These are phyloP conservation scores for Physaria fendleri DNA, from an alignment of 345 rosid species.

Conservation along the genomic window DNA sequence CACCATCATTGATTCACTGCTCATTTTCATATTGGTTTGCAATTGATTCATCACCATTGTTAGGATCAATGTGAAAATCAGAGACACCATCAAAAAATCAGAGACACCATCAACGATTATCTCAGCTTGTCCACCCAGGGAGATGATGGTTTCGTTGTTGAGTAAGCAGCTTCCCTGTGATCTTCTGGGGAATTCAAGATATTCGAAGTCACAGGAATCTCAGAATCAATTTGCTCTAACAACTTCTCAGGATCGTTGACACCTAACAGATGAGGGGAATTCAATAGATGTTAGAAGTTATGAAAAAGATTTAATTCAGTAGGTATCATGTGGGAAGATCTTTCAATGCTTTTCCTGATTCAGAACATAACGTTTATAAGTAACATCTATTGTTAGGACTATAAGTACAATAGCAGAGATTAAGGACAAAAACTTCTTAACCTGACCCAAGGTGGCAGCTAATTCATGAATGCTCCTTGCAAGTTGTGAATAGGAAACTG, in stretches of 20 bases:
- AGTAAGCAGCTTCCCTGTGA: conserved; percentile 27
- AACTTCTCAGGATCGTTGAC: conserved; percentile 40
- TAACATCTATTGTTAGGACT: too few species aligned
- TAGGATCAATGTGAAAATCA: too few species aligned
- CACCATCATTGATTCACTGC: conserved; percentile 67
- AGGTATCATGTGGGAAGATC: too few species aligned
- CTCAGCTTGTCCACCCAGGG: too few species aligned
- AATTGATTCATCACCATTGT: conserved; percentile 34
- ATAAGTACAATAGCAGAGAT: not conserved
- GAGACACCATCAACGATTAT: too few species aligned
- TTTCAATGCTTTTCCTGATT: too few species aligned
- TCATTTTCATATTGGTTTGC: conserved; percentile 57
- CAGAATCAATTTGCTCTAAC: conserved; percentile 51
- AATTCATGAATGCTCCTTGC: conserved; percentile 98
- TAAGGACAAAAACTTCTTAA: conserved; percentile 20
- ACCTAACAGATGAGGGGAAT: conserved; percentile 31
- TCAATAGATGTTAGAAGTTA: too few species aligned
- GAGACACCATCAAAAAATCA: too few species aligned
- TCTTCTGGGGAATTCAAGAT: conserved; percentile 39
- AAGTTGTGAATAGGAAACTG: conserved; percentile 94
- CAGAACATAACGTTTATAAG: too few species aligned
- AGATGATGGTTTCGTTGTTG: conserved; percentile 17
- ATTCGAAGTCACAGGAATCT: conserved; percentile 56
- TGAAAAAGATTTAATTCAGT: too few species aligned
- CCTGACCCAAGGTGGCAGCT: conserved; percentile 96